Conservation (phyloP, 2,329 filamentous ascomycete species). For the Rhynchosporium graminicola region DNA sequence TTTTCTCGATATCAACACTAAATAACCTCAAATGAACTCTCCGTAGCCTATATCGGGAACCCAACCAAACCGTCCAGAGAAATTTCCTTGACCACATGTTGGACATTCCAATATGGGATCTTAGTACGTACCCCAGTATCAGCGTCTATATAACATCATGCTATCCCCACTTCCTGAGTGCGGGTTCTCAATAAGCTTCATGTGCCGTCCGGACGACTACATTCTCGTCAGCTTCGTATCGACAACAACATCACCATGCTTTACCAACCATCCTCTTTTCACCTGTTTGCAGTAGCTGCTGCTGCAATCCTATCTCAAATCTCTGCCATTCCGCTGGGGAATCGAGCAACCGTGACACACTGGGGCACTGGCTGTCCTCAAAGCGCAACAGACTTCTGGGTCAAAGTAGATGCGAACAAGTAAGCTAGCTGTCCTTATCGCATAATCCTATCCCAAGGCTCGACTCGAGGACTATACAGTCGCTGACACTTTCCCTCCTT, state of each 20-base stretch:
- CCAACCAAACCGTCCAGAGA: neutral
- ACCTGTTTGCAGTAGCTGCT: neutral
- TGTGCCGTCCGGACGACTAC: neutral
- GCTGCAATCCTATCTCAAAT: neutral
- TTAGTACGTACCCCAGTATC: neutral
- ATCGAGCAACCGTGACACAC: neutral
- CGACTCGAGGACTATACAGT: neutral
- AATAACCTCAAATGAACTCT: slow-evolving; percentile 11
- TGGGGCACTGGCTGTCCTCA: slow-evolving; percentile 11
- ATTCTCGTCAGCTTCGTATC: neutral
- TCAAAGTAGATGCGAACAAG: neutral
- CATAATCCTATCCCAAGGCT: too few species aligned
- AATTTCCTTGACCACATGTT: slow-evolving; percentile 1
- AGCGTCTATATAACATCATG: slow-evolving; percentile 1
- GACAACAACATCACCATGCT: neutral
- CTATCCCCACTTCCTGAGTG: neutral
- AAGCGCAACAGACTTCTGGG: slow-evolving; percentile 3
- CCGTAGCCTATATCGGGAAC: slow-evolving; percentile 1
- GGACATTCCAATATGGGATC: neutral
- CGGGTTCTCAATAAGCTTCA: neutral
- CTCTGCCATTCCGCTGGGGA: neutral
- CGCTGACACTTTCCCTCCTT: neutral
- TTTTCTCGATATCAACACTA: neutral
- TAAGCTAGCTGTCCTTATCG: neutral
- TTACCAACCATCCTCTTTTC: neutral